Base-by-base conservation (phyloP, 2,329 filamentous ascomycete species). In the Fusarium keratoplasticum region DNA sequence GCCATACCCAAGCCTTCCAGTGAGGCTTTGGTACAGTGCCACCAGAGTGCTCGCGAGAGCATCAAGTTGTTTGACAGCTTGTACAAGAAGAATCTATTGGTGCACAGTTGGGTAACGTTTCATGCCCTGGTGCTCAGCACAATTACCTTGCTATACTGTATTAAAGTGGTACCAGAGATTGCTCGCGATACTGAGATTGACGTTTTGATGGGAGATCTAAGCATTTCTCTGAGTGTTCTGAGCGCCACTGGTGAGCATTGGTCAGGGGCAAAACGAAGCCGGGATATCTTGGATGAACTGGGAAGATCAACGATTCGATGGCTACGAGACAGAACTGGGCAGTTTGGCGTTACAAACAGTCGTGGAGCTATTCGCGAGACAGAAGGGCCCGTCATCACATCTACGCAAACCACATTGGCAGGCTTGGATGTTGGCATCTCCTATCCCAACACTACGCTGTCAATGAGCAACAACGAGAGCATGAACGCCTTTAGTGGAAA, bases 171-270 rank as follows among this genome's bases (percentile, higher is more conserved):
- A 0, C 83, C 86, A 0, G 78, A 82, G 4, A 81, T 88, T 20
- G 81, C 85, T 1, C 77, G 77, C 1, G 76, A 78, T 2, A 81
- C 82, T 1, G 80, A 84, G 4, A 64, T 84, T 3, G 82, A 86
- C 14, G 78, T 80, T 1, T 76, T 89, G 4, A 83, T 85, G 67
- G 79, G 79, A 1, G 84, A 86, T 27, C 74, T 87, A 13, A 82
- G 82, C 25, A 81, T 83, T 1, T 81, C 85, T 0, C 77, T 86
- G 13, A 87, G 86, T 16, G 82, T 89, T 1, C 77, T 89, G 3
- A 87, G 87, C 40, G 87, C 87, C 2, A 84, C 84, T 4, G 87
- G 85, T 1, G 87, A 88, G 66, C 84, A 89, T 66, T 89, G 87
- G 87, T 80, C 83, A 0, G 87, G 87, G 6, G 87, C 86, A 1